Evolutionary conservation across 2,329 filamentous ascomycete species (phyloP).

Genomic region (Orbilia oligospora): DNA sequence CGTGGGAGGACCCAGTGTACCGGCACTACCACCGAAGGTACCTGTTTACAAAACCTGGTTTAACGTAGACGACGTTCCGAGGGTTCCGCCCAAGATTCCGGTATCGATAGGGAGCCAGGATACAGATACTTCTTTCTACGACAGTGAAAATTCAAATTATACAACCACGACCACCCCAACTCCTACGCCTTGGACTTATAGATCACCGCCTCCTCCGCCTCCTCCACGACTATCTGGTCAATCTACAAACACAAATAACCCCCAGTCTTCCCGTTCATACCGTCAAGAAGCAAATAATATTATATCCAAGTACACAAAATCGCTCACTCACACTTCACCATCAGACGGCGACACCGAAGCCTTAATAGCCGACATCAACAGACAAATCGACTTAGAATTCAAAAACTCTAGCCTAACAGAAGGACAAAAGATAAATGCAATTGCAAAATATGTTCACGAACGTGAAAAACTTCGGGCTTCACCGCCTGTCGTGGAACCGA

Average conservation of each 20-base stretch:
- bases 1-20: slow-evolving; percentile 5
- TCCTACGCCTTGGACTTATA: slow-evolving; percentile 5
- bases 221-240: background rate
- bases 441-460: slow-evolving; percentile 20
- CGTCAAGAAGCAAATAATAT: slow-evolving; percentile 13
- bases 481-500: background rate
- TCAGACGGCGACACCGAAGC: background rate
- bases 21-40: slow-evolving; percentile 13
- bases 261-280: background rate
- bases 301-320: slow-evolving; percentile 21
- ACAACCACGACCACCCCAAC: background rate
- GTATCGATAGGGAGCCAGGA: background rate
- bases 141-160: slow-evolving; percentile 6
- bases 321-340: slow-evolving; percentile 4
- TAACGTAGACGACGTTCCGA: background rate
- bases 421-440: slow-evolving; percentile 19
- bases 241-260: background rate
- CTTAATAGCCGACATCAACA: slow-evolving; percentile 14
- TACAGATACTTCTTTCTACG: background rate
- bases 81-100: slow-evolving; percentile 24
- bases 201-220: slow-evolving; percentile 8
- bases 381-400: slow-evolving; percentile 17
- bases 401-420: slow-evolving; percentile 16
- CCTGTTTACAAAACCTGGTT: slow-evolving; percentile 21
- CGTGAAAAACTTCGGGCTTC: slow-evolving; percentile 8